phyloP scores from a whole-genome alignment of 257 asterid genomes.

The Solanum tacnaense region DNA sequence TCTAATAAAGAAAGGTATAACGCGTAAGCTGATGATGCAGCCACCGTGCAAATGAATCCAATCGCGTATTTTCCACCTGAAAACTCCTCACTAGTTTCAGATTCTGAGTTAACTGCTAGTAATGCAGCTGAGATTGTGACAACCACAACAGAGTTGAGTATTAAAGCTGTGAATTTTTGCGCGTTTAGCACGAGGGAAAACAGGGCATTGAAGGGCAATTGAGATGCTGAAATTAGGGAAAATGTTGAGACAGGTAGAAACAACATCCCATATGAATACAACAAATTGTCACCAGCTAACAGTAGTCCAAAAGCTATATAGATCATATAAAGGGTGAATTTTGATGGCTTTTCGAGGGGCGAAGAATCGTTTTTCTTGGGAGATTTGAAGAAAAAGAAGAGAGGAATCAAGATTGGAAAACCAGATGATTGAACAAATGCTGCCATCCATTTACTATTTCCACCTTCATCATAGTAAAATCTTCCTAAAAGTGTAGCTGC shows the following conservation, averaged over 20 bases:
- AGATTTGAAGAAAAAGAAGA: slow-evolving; percentile 5
- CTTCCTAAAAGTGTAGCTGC: slow-evolving; percentile 28
- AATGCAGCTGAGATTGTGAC: slow-evolving; percentile 27
- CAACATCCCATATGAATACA: slow-evolving; percentile 28
- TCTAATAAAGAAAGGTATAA: slow-evolving; percentile 14
- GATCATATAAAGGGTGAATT: neutral
- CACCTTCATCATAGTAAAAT: slow-evolving; percentile 26
- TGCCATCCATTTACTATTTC: slow-evolving; percentile 36
- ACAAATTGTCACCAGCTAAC: slow-evolving; percentile 19
- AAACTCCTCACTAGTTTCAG: neutral
- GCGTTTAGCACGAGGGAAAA: slow-evolving; percentile 23
- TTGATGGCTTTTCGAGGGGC: neutral
- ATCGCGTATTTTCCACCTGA: slow-evolving; percentile 8
- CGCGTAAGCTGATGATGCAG: slow-evolving; percentile 23
- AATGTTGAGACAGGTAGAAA: slow-evolving; percentile 32
- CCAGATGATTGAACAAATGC: slow-evolving; percentile 30
- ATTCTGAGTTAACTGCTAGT: slow-evolving; percentile 21
- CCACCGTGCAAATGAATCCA: slow-evolving; percentile 18
- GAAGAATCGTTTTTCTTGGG: neutral
- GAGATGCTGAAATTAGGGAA: slow-evolving; percentile 30
- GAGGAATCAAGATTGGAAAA: slow-evolving; percentile 19
- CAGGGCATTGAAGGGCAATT: slow-evolving; percentile 23
- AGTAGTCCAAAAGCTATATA: slow-evolving; percentile 18
- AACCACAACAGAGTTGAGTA: slow-evolving; percentile 23
- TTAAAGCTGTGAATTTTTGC: slow-evolving; percentile 24